These are phyloP conservation scores for Ceraceosorus bombacis DNA, from an alignment of 1,284 basidiomycete genomes.

Conservation along the genomic window DNA sequence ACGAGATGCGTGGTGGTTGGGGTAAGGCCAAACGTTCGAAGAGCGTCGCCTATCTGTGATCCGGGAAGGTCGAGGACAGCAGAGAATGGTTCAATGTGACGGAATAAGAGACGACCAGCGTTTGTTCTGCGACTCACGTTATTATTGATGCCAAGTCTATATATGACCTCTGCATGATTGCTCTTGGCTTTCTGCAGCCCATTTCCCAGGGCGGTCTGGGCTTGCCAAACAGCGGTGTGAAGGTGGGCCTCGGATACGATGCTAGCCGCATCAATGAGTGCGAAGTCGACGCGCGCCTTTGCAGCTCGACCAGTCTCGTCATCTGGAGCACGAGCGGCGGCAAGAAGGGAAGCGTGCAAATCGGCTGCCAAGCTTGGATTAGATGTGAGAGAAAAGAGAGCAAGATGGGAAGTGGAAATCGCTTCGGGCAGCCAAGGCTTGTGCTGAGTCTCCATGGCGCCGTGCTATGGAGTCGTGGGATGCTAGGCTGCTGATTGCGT, in stretches of 20 bases:
- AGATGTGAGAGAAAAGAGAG: neutral
- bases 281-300: neutral
- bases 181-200: neutral
- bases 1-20: neutral
- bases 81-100: neutral
- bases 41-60: neutral
- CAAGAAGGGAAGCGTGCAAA: neutral
- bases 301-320: neutral
- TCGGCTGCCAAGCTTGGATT: neutral
- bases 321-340: neutral
- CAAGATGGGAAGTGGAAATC: neutral
- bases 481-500: too few species aligned
- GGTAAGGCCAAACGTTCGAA: neutral
- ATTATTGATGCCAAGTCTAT: neutral
- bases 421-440: neutral
- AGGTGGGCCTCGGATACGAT: neutral
- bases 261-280: neutral
- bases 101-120: neutral
- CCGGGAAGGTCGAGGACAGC: neutral
- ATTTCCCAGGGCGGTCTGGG: neutral
- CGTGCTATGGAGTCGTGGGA: too few species aligned
- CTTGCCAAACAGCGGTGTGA: neutral
- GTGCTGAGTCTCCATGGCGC: neutral
- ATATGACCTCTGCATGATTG: neutral
- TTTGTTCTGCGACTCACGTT: neutral